phyloP scores from a whole-genome alignment of 306 rosid genomes.

The Malus fusca region DNA sequence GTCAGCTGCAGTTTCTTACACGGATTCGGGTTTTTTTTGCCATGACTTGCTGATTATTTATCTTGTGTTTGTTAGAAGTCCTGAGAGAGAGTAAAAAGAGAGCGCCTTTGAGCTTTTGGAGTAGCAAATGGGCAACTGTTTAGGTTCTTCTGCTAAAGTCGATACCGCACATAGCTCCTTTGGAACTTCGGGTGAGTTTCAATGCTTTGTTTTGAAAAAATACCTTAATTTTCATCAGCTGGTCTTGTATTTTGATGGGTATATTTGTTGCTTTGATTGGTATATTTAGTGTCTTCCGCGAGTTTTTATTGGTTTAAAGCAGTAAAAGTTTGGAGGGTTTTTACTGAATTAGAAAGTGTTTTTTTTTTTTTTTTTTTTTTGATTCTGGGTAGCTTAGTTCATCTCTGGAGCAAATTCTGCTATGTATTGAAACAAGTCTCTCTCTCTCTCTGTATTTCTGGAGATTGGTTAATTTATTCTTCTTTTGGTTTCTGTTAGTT shows the following conservation, averaged over 20 bases:
- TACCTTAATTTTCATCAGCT: background rate
- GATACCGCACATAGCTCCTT: conserved; percentile 52
- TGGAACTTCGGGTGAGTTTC: conserved; percentile 48
- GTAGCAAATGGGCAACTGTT: conserved; percentile 71
- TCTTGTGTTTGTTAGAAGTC: background rate
- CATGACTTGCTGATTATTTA: background rate
- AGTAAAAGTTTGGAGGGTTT: background rate
- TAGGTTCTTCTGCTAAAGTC: conserved; percentile 73
- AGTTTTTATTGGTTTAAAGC: background rate
- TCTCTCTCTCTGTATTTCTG: background rate
- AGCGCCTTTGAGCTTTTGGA: background rate
- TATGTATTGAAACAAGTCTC: background rate
- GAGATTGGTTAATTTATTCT: background rate
- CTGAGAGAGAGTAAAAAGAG: background rate
- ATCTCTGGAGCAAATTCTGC: background rate
- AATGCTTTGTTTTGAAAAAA: background rate
- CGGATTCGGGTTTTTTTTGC: background rate
- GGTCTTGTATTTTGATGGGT: background rate
- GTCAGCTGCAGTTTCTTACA: background rate
- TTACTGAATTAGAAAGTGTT: background rate
- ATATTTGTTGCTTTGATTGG: background rate
- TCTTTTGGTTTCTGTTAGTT: background rate
- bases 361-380: background rate
- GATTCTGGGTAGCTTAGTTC: background rate
- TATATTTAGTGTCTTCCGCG: background rate